Base-by-base conservation (phyloP, 441 rosid genomes). In the Cnidoscolus chayamansa region DNA sequence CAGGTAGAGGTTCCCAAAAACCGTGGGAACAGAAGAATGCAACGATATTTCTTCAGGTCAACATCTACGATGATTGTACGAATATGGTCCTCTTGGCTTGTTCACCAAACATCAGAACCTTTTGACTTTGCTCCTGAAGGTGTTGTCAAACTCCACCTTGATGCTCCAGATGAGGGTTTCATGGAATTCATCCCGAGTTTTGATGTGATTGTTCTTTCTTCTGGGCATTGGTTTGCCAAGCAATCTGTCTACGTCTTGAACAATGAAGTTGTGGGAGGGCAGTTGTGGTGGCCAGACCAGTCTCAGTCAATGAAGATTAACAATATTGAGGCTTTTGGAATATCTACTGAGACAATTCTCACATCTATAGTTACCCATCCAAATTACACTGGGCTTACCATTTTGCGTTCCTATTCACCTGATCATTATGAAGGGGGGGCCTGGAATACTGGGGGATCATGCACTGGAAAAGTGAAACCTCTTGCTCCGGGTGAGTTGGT, bases 71-170 rank as follows among this genome's bases (percentile, higher is more conserved):
- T 81, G 89, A 83, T 95, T 25, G 84, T 91, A 2, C 90, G 98
- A 49, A 87, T 94, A 48, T 94, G 98, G 98, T 92, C 99, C 71
- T 90, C 98, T 60, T 95, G 99, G 99, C 97, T 94, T 25, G 99
- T 92, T 51, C 90, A 81, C 65, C 84, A 86, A 72, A 82, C 86
- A 58, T 65, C 86, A 19, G 91, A 85, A 72, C 78, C 88, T 55
- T 70, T 87, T n/a, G 90, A 81, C 76, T 88, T 83, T 53, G 92
- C 98, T 69, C 90, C 96, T 8, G 81, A 84, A 74, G 92, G 91
- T 51, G 87, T 92, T 68, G 84, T 76, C 54, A 94, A 94, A 83
- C 88, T 92, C 76, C 89, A 88, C 66, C 93, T 94, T 11, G 98
- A 94, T 74, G 85, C 65, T 40, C 97, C 98, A 0, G 96, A 94